Percentiles rank a stretch among this genome's conserved stretches.
Conservation (phyloP, 225 moss, liverwort and hornwort species). For the Neckera pumila region DNA sequence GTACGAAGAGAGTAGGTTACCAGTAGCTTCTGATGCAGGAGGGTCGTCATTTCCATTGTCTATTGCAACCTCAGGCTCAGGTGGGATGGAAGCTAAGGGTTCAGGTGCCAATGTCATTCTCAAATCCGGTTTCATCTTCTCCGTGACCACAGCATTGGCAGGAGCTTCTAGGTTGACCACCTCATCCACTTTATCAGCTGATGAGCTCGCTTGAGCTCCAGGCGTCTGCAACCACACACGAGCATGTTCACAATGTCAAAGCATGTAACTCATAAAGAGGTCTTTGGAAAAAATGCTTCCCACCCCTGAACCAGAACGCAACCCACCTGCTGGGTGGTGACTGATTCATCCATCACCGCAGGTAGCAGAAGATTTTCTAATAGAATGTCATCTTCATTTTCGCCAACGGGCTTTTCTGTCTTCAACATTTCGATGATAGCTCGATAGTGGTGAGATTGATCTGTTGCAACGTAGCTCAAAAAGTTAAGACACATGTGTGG, state of each 20-base stretch:
- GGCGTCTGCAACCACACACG: constrained; percentile 7
- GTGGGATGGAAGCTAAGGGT: not conserved
- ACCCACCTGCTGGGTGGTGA: constrained; percentile 10
- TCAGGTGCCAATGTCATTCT: not conserved
- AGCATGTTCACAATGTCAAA: not conserved
- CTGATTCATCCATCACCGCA: not conserved
- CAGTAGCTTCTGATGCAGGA: not conserved
- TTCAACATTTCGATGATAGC: constrained; percentile 52
- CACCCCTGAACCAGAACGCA: not conserved
- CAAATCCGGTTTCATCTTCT: constrained; percentile 4
- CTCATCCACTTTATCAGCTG: not conserved
- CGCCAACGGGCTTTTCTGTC: constrained; percentile 15
- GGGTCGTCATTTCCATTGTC: not conserved
- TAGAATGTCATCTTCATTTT: constrained; percentile 17
- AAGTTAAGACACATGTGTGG: not conserved
- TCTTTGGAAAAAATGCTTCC: not conserved
- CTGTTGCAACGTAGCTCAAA: constrained; percentile 1
- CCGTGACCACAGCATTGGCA: not conserved
- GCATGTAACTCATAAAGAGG: not conserved
- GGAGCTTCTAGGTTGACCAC: not conserved
- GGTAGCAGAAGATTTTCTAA: constrained; percentile 18
- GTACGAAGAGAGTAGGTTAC: not conserved
- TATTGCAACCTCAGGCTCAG: not conserved
- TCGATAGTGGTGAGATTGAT: constrained; percentile 55
- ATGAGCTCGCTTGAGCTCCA: not conserved